Conservation (phyloP, 2,329 filamentous ascomycete genomes). For the Verticillium nonalfalfae region DNA sequence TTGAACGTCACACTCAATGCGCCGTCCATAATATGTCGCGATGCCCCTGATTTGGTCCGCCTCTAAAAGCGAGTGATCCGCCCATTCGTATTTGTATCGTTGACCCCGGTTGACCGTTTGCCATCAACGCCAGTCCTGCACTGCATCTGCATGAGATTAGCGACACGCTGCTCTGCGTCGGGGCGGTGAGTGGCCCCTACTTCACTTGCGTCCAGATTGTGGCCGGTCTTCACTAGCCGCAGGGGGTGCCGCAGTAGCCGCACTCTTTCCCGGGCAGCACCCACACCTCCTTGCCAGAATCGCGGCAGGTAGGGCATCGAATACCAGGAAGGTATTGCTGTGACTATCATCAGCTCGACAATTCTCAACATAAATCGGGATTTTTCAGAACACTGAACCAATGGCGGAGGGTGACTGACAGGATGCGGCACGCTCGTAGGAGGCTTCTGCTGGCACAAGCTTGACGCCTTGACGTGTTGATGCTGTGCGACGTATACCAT, state of each 20-base stretch:
- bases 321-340: slow-evolving; percentile 39
- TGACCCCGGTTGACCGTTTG: not conserved
- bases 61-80: not conserved
- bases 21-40: not conserved
- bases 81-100: not conserved
- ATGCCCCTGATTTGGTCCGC: not conserved
- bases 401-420: not conserved
- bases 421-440: not conserved
- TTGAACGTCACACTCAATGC: not conserved
- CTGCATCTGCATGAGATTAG: not conserved
- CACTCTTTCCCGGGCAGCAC: slow-evolving; percentile 47
- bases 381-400: not conserved
- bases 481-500: not conserved
- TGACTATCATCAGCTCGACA: not conserved
- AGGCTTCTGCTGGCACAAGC: not conserved
- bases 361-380: not conserved
- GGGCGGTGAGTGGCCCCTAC: not conserved
- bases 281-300: slow-evolving; percentile 45
- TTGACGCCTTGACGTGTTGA: not conserved
- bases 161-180: not conserved
- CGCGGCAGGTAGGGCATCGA: slow-evolving; percentile 43
- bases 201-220: not conserved
- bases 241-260: slow-evolving; percentile 42
- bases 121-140: not conserved
- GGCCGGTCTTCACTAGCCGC: slow-evolving; percentile 16